Conservation (phyloP, 2,329 filamentous ascomycete species). For the Colletotrichum sidae region DNA sequence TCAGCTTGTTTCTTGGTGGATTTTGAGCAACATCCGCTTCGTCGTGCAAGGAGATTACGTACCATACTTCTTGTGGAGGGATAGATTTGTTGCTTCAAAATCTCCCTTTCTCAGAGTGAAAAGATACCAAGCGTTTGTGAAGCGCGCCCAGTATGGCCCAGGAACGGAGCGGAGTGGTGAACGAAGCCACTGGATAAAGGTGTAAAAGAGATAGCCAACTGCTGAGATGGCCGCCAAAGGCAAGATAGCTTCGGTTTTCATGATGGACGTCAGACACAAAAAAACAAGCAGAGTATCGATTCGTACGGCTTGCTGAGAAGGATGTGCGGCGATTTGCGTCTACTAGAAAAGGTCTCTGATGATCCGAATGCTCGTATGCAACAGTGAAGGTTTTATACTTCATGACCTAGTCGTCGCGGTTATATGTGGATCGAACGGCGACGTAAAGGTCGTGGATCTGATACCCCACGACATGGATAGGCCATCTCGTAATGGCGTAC, state of each 20-base stretch:
- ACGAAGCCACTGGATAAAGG: slow-evolving; percentile 14
- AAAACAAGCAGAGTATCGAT: no score
- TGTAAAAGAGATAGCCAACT: not conserved
- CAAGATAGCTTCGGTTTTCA: slow-evolving; percentile 10
- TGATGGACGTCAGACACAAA: not conserved
- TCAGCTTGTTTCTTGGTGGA: not conserved
- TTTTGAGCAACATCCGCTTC: no score
- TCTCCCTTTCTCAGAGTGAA: slow-evolving; percentile 40
- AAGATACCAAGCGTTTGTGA: slow-evolving; percentile 46
- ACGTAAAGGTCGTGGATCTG: no score
- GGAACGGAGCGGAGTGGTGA: slow-evolving; percentile 43
- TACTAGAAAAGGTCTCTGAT: no score
- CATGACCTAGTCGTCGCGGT: no score
- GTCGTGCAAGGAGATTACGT: not conserved
- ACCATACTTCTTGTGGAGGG: slow-evolving; percentile 47
- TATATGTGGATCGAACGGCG: no score
- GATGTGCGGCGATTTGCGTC: no score
- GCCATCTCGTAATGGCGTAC: slow-evolving; percentile 1
- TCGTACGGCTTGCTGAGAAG: no score
- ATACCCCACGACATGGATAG: no score
- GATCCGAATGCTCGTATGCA: no score
- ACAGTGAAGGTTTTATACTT: no score
- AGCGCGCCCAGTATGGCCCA: slow-evolving; percentile 43
- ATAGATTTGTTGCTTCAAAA: slow-evolving; percentile 44
- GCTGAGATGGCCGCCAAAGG: not conserved